A percentile compares a stretch with the other conserved stretches of the same genome.
Conservation (phyloP, 2,329 filamentous ascomycete genomes). For the Kalaharituber pfeilii region DNA sequence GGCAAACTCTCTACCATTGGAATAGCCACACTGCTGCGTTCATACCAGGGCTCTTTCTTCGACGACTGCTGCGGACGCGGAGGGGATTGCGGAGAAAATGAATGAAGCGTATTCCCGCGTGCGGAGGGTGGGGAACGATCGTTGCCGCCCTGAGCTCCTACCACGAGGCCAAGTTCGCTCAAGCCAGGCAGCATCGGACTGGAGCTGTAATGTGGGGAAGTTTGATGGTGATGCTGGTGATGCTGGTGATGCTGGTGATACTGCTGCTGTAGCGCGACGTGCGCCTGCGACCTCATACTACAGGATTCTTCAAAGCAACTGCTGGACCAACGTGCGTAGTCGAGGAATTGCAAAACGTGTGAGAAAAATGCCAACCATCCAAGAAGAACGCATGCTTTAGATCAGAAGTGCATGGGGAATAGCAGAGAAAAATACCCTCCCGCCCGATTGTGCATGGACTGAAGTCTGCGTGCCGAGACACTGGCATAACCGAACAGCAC, state of each 20-base stretch:
- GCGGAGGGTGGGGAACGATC: not conserved
- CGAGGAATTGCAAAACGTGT: not conserved
- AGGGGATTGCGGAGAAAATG: not conserved
- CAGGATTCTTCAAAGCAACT: not conserved
- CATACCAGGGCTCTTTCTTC: not conserved
- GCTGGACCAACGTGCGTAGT: not conserved
- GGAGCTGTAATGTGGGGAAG: not conserved
- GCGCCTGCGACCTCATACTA: not conserved
- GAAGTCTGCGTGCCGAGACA: no score
- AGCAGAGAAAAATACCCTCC: not conserved
- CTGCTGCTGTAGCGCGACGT: not conserved
- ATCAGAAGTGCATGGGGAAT: not conserved
- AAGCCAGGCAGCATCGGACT: not conserved
- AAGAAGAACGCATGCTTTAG: not conserved
- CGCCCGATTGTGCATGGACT: not conserved
- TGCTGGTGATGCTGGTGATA: not conserved
- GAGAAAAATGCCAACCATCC: not conserved
- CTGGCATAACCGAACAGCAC: no score
- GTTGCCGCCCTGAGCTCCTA: not conserved
- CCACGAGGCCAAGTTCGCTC: not conserved
- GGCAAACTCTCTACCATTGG: not conserved
- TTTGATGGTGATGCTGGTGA: not conserved
- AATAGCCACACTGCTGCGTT: not conserved
- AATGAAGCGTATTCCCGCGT: not conserved
- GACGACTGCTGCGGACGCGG: no score